Conservation (phyloP, 75 land plant genomes). For the Pinus taeda region DNA sequence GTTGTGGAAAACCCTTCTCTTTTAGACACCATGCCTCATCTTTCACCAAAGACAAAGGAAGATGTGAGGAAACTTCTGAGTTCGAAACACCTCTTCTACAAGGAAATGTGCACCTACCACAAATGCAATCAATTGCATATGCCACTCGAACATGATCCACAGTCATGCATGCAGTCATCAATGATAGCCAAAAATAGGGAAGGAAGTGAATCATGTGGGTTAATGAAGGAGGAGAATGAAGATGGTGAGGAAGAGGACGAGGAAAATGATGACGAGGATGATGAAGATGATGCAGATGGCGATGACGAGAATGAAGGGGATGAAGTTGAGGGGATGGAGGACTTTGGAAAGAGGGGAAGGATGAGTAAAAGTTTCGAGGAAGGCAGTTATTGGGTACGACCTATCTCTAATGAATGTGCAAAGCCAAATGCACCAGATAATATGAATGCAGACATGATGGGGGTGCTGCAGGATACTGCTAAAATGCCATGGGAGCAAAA, state of each 20-base stretch:
- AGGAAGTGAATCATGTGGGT: not conserved
- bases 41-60: slow-evolving; percentile 50
- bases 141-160: slow-evolving; percentile 18
- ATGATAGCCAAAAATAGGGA: not conserved
- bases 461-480: slow-evolving; percentile 22
- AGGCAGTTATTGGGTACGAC: not conserved
- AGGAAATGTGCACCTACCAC: slow-evolving; percentile 74
- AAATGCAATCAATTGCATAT: slow-evolving; percentile 29
- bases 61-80: slow-evolving; percentile 65
- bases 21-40: slow-evolving; percentile 48
- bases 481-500: slow-evolving; percentile 19
- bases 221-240: slow-evolving; percentile 1
- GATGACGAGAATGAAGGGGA: slow-evolving; percentile 10
- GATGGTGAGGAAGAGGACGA: slow-evolving; percentile 9
- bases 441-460: slow-evolving; percentile 2
- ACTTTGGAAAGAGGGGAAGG: not conserved
- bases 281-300: slow-evolving; percentile 12
- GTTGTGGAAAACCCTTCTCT: slow-evolving; percentile 66
- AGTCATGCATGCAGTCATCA: slow-evolving; percentile 2
- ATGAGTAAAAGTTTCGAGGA: not conserved
- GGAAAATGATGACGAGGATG: slow-evolving; percentile 14
- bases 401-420: not conserved
- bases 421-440: not conserved
- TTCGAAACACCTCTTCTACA: slow-evolving; percentile 68
- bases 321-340: slow-evolving; percentile 4